Percentiles rank a stretch among this genome's conserved stretches.
Conservation (phyloP, 129 eudicot genomes). For the Helianthus tuberosus region DNA sequence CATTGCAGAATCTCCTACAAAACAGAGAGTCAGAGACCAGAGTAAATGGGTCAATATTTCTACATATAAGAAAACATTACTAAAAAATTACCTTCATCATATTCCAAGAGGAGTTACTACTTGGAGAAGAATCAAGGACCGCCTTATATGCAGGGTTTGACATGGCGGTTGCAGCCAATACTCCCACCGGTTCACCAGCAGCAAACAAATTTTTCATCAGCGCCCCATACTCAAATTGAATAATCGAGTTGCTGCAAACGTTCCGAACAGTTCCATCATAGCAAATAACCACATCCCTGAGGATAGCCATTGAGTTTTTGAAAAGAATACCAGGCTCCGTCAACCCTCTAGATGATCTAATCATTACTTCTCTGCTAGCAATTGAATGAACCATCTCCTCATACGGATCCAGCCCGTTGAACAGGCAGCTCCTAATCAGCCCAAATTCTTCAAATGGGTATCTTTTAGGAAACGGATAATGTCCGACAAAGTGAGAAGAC, state of each 20-base stretch:
- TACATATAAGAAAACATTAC: conserved; percentile 1
- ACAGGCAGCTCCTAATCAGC: conserved; percentile 62
- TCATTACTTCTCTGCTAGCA: conserved; percentile 78
- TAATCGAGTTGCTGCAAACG: conserved; percentile 68
- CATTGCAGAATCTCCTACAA: conserved; percentile 89
- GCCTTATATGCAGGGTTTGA: conserved; percentile 98
- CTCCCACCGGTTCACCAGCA: conserved; percentile 98
- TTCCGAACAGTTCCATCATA: conserved; percentile 92
- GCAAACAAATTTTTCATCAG: conserved; percentile 59
- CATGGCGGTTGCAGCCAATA: conserved; percentile 97
- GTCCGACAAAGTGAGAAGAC: conserved; percentile 52
- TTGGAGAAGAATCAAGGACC: conserved; percentile 93
- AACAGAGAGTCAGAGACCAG: conserved; percentile 11
- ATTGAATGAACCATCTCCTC: conserved; percentile 85
- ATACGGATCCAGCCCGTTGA: conserved; percentile 80
- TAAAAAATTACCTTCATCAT: conserved; percentile 85
- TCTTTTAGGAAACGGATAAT: conserved; percentile 53
- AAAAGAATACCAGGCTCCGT: conserved; percentile 94
- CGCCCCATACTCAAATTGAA: conserved; percentile 86
- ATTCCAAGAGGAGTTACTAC: conserved; percentile 88
- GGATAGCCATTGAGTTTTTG: conserved; percentile 89
- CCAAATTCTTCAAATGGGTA: conserved; percentile 82
- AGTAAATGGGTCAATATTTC: neutral
- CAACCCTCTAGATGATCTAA: conserved; percentile 85
- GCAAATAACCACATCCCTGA: conserved; percentile 86